Conservation (phyloP, 192 early-diverging fungal species). For the Jimgerdemannia lactiflua region DNA sequence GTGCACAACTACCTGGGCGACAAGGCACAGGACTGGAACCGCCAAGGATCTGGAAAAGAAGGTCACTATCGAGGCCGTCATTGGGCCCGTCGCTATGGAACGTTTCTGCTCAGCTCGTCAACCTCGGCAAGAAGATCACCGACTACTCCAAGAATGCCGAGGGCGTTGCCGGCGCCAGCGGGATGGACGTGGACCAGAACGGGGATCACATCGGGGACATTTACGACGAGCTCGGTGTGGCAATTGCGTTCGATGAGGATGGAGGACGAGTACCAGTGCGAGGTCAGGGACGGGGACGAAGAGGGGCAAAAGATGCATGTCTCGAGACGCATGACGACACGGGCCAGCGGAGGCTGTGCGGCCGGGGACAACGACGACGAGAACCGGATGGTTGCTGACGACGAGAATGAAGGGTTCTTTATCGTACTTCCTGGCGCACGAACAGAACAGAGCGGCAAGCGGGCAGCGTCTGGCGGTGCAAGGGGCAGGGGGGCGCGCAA, state of each 20-base stretch:
- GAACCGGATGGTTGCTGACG: conserved; percentile 32
- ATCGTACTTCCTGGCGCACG: conserved; percentile 34
- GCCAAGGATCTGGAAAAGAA: conserved; percentile 90
- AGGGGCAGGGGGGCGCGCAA: conserved; percentile 8
- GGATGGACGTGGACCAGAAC: conserved; percentile 55
- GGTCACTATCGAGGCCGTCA: conserved; percentile 72
- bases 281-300: conserved; percentile 52
- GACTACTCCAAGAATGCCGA: too few relatives aligned
- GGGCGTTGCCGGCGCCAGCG: too few relatives aligned
- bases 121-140: conserved; percentile 93
- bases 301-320: conserved; percentile 35
- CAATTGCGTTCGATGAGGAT: conserved; percentile 95
- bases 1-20: conserved; percentile 80
- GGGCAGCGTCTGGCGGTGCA: conserved; percentile 1
- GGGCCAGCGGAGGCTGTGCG: conserved; percentile 24
- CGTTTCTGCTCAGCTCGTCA: conserved; percentile 86
- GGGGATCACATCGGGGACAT: conserved; percentile 52
- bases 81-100: conserved; percentile 69
- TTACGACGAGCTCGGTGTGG: conserved; percentile 90
- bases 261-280: conserved; percentile 69
- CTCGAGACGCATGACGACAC: conserved; percentile 26
- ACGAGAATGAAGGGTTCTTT: conserved; percentile 54
- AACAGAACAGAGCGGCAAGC: background rate
- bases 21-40: conserved; percentile 83
- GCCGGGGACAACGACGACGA: conserved; percentile 47